These are phyloP conservation scores for Penicillium sp. DNA, from an alignment of 2,329 filamentous ascomycete species.

Conservation along the genomic window DNA sequence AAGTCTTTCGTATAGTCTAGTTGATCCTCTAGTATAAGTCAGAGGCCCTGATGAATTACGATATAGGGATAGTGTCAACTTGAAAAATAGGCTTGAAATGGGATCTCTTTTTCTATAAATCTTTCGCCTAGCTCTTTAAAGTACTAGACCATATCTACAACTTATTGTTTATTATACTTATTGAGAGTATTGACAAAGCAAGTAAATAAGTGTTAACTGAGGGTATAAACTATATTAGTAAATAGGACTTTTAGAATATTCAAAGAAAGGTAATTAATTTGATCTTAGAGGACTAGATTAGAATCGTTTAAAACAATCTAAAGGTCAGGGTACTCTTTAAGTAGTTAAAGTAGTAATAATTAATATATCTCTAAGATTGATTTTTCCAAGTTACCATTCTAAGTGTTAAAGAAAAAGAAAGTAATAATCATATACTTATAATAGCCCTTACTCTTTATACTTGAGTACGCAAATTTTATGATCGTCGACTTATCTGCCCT, in stretches of 20 bases:
- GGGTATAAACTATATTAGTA: constrained; percentile 3
- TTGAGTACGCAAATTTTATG: constrained; percentile 47
- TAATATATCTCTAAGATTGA: constrained; percentile 29
- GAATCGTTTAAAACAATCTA: constrained; percentile 17
- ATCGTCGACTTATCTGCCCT: constrained; percentile 41
- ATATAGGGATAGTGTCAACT: constrained; percentile 50
- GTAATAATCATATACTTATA: constrained; percentile 30
- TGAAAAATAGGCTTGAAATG: constrained; percentile 42
- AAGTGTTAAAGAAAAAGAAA: constrained; percentile 35
- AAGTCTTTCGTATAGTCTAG: constrained; percentile 39
- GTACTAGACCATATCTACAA: constrained; percentile 40
- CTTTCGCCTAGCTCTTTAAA: constrained; percentile 35
- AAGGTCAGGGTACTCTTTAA: constrained; percentile 22
- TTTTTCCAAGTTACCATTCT: constrained; percentile 24
- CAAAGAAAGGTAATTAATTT: constrained; percentile 10
- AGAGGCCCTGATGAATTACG: constrained; percentile 27
- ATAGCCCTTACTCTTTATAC: constrained; percentile 38
- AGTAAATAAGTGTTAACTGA: constrained; percentile 18
- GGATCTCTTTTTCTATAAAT: constrained; percentile 5
- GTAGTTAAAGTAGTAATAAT: constrained; percentile 29
- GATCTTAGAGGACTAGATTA: neutral
- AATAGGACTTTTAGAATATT: constrained; percentile 24
- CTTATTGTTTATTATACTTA: constrained; percentile 44
- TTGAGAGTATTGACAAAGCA: constrained; percentile 51
- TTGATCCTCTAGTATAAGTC: constrained; percentile 43